A percentile compares a stretch with the other conserved stretches of the same genome.
phyloP scores from a whole-genome alignment of 2,329 filamentous ascomycete species.

The Sarocladiaceae sp. region DNA sequence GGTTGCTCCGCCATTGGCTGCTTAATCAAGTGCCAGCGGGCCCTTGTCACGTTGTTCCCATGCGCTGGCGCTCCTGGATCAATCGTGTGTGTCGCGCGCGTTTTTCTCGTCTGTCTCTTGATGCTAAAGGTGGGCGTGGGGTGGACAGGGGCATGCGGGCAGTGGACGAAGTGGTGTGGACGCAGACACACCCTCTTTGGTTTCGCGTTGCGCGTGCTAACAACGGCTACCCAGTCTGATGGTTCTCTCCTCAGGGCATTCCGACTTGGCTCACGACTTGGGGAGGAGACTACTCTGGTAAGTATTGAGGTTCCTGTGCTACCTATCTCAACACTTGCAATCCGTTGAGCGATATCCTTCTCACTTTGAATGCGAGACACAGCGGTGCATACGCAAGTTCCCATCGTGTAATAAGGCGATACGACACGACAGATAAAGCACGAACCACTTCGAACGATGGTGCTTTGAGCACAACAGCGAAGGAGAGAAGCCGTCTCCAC shows the following conservation, averaged over 20 bases:
- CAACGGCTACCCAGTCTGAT: slow-evolving; percentile 8
- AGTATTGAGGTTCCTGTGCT: too few species aligned
- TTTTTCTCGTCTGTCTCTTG: slow-evolving; percentile 6
- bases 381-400: not conserved
- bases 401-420: slow-evolving; percentile 1
- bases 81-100: slow-evolving; percentile 5
- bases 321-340: too few species aligned
- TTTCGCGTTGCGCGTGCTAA: slow-evolving; percentile 4
- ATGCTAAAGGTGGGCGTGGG: not conserved
- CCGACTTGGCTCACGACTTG: not conserved
- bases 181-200: not conserved
- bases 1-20: slow-evolving; percentile 41
- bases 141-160: not conserved
- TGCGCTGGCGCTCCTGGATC: slow-evolving; percentile 38
- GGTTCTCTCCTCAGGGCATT: not conserved
- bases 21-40: slow-evolving; percentile 44
- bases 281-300: too few species aligned
- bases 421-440: slow-evolving; percentile 5
- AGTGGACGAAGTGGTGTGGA: not conserved
- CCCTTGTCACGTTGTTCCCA: slow-evolving; percentile 49
- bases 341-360: too few species aligned
- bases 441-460: not conserved
- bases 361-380: not conserved
- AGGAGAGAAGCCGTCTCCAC: not conserved
- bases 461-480: not conserved